Evolutionary conservation across 2,329 filamentous ascomycete genomes (phyloP), one percentile per base, ranked within the genome.

Genomic region (Ophiocordyceps camponoti-saundersi): DNA sequence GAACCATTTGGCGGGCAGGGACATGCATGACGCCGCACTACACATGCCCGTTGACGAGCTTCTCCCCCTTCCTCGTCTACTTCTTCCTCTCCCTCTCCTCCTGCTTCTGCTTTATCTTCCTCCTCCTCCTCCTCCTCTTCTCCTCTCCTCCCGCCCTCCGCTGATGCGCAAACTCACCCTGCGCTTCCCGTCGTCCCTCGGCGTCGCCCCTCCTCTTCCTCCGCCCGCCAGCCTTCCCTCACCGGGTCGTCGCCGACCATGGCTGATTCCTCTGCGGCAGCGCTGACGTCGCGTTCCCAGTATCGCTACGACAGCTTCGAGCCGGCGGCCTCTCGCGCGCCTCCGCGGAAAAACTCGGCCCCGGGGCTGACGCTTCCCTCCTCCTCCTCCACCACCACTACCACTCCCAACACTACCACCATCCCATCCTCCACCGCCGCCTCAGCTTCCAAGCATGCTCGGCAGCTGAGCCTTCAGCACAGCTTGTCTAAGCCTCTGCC

Each of bases 401-500:
- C 13, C 40, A 32, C 5, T 13, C 6, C 47, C 23, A 49, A 50
- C 40, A 44, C 48, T 23, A 42, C 47, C 54, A 44, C 49, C 40
- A 32, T 11, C 10, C 3, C 47, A 21, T 48, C 51, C 40, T 43
- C 48, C 30, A 42, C 47, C 53, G 43, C 49, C 29, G 48, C 46
- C 47, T 47, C 57, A 44, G 65, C 30, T 11, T 39, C 6, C 16
- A 39, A 72, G 61, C 72, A 77, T 76, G 73, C 62, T 48, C 66
- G 71, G 52, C 71, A 68, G 53, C 50, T 75, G 57, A 78, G 69
- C 52, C 60, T 77, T 45, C 72, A 75, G 55, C 64, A 71, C 48
- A 77, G 73, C 53, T 72, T 78, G 51, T 67, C 69, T 53, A 79
- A 79, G 58, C 74, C 75, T 44, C 59, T 78, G 21, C 75, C 74